Conservation (phyloP, 768 basidiomycete species). For the Dioszegia crocea region DNA sequence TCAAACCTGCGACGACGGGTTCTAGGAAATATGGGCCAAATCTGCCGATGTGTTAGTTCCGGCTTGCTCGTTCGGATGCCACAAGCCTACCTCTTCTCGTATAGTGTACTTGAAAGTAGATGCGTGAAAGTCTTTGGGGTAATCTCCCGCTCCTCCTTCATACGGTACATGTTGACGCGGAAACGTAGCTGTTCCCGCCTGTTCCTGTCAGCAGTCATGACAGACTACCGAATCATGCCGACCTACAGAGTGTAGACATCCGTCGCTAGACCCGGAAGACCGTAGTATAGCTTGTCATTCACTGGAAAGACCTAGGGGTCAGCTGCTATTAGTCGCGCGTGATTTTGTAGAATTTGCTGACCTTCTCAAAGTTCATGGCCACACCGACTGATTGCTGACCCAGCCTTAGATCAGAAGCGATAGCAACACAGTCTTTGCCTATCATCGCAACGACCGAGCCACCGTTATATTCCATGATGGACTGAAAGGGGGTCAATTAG, state of each 20-base stretch:
- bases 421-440: slow-evolving; percentile 97
- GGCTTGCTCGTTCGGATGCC: not conserved
- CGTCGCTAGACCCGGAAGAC: slow-evolving; percentile 85
- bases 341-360: too few relatives aligned
- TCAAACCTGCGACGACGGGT: slow-evolving; percentile 87
- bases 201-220: too few relatives aligned
- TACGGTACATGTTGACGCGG: slow-evolving; percentile 97
- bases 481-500: slow-evolving; percentile 53
- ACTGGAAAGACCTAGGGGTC: slow-evolving; percentile 77
- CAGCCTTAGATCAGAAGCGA: slow-evolving; percentile 88
- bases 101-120: slow-evolving; percentile 89
- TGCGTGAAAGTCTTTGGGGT: slow-evolving; percentile 94
- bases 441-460: slow-evolving; percentile 99
- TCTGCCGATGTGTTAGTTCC: slow-evolving; percentile 28
- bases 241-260: slow-evolving; percentile 84
- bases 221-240: not conserved
- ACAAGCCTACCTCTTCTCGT: slow-evolving; percentile 66
- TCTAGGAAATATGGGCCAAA: slow-evolving; percentile 96
- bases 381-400: slow-evolving; percentile 83
- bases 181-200: slow-evolving; percentile 89
- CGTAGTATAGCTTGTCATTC: slow-evolving; percentile 84
- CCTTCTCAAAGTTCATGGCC: slow-evolving; percentile 92
- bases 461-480: slow-evolving; percentile 89
- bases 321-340: too few relatives aligned
- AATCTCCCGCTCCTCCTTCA: slow-evolving; percentile 97